Evolutionary conservation across 2,329 filamentous ascomycete species (phyloP), one percentile per base, ranked within the genome.

Genomic region (Neofusicoccum laricinum): DNA sequence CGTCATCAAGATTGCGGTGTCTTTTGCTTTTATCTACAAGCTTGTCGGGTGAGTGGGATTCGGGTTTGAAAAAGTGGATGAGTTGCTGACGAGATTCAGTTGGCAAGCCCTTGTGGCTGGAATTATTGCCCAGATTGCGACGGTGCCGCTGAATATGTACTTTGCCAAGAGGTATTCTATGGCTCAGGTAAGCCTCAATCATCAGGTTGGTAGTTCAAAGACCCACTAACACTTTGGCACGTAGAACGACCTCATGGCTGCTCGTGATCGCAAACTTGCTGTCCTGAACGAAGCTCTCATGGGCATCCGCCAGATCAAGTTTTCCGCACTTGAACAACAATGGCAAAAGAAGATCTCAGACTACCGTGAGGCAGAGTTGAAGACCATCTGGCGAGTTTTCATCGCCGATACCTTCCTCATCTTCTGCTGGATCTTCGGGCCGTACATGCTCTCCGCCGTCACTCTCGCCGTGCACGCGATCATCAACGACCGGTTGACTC

Each of bases 261-360:
- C 88, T 32, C 83, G 91, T 49, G 91, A 94, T 73, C 82, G 86
- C 63, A 94, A 93, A 76, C 83, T 93, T 77, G 88, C 85, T 0
- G 84, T 93, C 14, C 84, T 95, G 34, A 90, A 90, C 1, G 91
- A 95, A 74, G 90, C 89, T 0, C 78, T 95, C 1, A 85, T 90
- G 69, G 91, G 91, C 7, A 93, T 94, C 67, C 86, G 90, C 1
- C 91, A 95, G 75, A 92, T 95, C 78, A 95, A 95, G 71, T 93
- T 94, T 69, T 90, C 90, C 0, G 91, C 91, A 0, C 77, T 92
- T 1, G 91, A 94, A 74, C 78, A 80, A 19, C 86, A 90, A 69
- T 94, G 91, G 91, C 86, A 92, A 73, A 80, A 82, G 15, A 90
- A 88, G 66, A 90, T 95, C 72, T 76, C 82, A 66, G 75, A 83